These are phyloP conservation scores for Histomonas meleagridis DNA, from an alignment of 208 protist genomes.

Conservation along the genomic window DNA sequence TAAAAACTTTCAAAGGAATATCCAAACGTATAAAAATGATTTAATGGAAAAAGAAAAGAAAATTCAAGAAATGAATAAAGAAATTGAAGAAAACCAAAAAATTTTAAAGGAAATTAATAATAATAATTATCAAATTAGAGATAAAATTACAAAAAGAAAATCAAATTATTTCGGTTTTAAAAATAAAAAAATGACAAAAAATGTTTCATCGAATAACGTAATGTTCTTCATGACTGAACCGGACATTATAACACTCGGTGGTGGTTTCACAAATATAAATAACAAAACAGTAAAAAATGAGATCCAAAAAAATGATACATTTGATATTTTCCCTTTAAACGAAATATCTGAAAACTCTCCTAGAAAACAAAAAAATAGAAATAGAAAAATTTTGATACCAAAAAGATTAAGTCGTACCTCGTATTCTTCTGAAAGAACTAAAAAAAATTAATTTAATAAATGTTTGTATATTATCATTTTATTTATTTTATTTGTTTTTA, in stretches of 20 bases:
- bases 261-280: not conserved
- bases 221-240: not conserved
- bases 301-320: not conserved
- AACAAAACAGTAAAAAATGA: not conserved
- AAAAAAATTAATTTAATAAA: not conserved
- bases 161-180: not conserved
- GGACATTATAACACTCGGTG: not conserved
- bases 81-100: not conserved
- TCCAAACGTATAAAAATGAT: not conserved
- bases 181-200: not conserved
- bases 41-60: not conserved
- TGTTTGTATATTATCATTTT: not conserved
- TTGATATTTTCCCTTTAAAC: not conserved
- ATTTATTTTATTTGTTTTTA: not conserved
- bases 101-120: not conserved
- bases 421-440: not conserved
- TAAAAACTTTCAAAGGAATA: not conserved
- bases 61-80: not conserved
- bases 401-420: not conserved
- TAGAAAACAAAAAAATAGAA: not conserved
- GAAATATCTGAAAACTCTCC: not conserved
- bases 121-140: not conserved
- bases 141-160: not conserved
- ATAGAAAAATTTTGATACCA: not conserved
- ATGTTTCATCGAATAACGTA: too few relatives aligned